Evolutionary conservation across 768 basidiomycete genomes (phyloP).

Genomic region (Lanmaoa rubissima): DNA sequence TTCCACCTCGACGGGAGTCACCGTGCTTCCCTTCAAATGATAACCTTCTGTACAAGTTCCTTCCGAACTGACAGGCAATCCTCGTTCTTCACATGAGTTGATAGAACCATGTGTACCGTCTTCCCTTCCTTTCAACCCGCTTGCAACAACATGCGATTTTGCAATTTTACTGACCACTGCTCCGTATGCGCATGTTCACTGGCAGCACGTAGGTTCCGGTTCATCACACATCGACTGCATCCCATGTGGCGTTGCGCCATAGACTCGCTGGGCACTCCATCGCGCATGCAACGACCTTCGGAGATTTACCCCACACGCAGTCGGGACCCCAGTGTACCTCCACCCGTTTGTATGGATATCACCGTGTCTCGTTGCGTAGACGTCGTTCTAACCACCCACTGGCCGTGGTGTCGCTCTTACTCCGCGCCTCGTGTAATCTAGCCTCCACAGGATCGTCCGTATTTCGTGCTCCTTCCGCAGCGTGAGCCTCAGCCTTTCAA

Average conservation of each 20-base stretch:
- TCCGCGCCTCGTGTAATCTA: conserved; percentile 22
- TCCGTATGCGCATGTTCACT: conserved; percentile 6
- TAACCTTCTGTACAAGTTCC: conserved; percentile 18
- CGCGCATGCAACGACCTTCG: not conserved
- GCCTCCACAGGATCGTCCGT: conserved; percentile 1
- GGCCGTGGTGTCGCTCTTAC: not conserved
- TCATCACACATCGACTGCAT: not conserved
- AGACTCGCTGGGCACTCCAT: not conserved
- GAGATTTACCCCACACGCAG: conserved; percentile 21
- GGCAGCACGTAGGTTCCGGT: not conserved
- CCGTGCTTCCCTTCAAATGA: conserved; percentile 16
- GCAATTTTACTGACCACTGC: conserved; percentile 12
- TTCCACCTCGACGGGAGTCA: conserved; percentile 10
- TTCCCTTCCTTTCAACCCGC: conserved; percentile 4
- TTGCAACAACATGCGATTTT: conserved; percentile 13
- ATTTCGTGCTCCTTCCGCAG: conserved; percentile 12
- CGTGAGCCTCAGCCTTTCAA: conserved; percentile 3
- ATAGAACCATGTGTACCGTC: conserved; percentile 1
- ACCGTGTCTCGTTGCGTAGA: not conserved
- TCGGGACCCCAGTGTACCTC: not conserved
- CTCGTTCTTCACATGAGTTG: conserved; percentile 9
- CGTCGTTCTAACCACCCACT: conserved; percentile 1
- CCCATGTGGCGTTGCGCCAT: not conserved
- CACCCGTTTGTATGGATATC: not conserved
- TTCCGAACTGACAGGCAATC: conserved; percentile 23